Conservation (phyloP, 805 yeast genomes). For the Candida ulmi region DNA sequence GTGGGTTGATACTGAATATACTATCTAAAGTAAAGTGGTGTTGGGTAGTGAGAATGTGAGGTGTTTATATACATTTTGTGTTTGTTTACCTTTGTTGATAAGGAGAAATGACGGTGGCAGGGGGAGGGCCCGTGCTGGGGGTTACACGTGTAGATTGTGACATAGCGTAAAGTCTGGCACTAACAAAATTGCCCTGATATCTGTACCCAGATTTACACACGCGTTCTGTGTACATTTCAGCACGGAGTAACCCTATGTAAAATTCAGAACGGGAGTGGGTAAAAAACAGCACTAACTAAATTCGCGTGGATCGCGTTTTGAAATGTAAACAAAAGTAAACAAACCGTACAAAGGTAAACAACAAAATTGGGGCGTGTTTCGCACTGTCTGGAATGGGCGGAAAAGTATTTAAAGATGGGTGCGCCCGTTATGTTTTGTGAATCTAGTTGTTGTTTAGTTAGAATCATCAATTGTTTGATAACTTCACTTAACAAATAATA, state of each 20-base stretch:
- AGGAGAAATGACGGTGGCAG: no score
- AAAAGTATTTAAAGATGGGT: background rate
- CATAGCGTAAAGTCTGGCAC: constrained; percentile 7
- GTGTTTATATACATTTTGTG: background rate
- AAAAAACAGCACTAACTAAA: constrained; percentile 3
- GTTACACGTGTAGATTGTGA: constrained; percentile 12
- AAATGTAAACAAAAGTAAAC: background rate
- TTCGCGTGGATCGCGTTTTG: background rate
- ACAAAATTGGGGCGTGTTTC: background rate
- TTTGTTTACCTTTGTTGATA: background rate
- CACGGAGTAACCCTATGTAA: no score
- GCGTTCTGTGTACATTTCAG: no score
- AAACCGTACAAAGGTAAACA: background rate
- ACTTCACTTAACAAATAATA: constrained; percentile 13
- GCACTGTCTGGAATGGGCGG: background rate
- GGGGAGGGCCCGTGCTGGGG: no score
- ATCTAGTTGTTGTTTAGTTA: background rate
- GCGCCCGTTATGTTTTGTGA: background rate
- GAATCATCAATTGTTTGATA: background rate
- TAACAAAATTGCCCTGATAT: no score
- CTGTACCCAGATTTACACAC: no score
- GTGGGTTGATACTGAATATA: no score
- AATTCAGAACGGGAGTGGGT: constrained; percentile 1
- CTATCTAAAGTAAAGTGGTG: no score
- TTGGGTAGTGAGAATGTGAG: no score